Evolutionary conservation across 192 early-diverging fungal species (phyloP).

Genomic region (Coemansia sp.): DNA sequence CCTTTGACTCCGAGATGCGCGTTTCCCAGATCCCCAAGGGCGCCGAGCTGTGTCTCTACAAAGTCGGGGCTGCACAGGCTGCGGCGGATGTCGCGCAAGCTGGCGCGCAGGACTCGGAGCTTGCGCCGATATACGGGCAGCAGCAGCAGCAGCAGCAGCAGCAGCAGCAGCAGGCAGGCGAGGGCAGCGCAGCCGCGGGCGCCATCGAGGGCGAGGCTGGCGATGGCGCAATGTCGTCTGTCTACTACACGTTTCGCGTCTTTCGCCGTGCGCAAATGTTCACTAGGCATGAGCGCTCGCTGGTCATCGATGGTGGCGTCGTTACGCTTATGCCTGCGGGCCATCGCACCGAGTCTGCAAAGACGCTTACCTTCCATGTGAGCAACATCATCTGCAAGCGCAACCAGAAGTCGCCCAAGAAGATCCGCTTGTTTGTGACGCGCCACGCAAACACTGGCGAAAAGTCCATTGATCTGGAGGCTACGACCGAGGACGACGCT

Average conservation of each 20-base stretch:
- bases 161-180: conserved; percentile 12
- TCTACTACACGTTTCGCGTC: conserved; percentile 81
- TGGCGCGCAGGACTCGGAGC: conserved; percentile 3
- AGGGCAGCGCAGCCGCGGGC: background rate
- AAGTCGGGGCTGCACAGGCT: conserved; percentile 23
- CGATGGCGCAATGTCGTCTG: conserved; percentile 11
- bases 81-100: conserved; percentile 4
- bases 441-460: conserved; percentile 60
- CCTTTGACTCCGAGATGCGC: conserved; percentile 77
- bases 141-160: too few species aligned
- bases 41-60: conserved; percentile 49
- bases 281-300: conserved; percentile 78
- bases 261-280: conserved; percentile 85
- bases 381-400: conserved; percentile 69
- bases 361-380: conserved; percentile 76
- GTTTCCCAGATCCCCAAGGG: conserved; percentile 60
- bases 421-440: conserved; percentile 69
- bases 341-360: conserved; percentile 79
- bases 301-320: conserved; percentile 96
- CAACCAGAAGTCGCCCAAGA: conserved; percentile 67
- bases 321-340: conserved; percentile 88
- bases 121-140: conserved; percentile 18
- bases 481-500: conserved; percentile 63
- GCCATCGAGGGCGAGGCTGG: conserved; percentile 3
- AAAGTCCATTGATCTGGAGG: conserved; percentile 82